Evolutionary conservation across 768 basidiomycete genomes (phyloP).

Genomic region (Hysterangium stoloniferum): DNA sequence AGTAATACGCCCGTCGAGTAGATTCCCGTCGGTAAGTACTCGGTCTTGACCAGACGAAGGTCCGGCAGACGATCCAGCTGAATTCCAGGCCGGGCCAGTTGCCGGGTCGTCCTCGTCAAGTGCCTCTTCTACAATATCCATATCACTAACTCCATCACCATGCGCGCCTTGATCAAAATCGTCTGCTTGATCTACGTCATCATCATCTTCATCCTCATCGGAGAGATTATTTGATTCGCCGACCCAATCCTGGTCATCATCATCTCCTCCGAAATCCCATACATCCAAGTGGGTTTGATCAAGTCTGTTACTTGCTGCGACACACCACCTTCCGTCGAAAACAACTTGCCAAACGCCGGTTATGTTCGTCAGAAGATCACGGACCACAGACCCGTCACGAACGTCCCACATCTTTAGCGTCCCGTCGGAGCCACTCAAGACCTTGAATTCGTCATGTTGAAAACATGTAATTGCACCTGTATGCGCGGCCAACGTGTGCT

Average conservation of each 20-base stretch:
- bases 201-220: constrained; percentile 46
- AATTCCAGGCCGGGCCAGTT: neutral
- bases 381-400: constrained; percentile 73
- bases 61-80: constrained; percentile 1
- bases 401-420: constrained; percentile 98
- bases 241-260: constrained; percentile 67
- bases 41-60: constrained; percentile 7
- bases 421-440: constrained; percentile 91
- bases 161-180: constrained; percentile 60
- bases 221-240: constrained; percentile 65
- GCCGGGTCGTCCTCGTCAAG: constrained; percentile 14
- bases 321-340: constrained; percentile 89
- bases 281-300: constrained; percentile 77
- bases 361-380: constrained; percentile 86
- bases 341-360: constrained; percentile 98
- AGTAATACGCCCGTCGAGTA: neutral
- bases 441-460: constrained; percentile 97
- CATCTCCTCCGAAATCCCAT: constrained; percentile 78
- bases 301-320: constrained; percentile 83
- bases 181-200: constrained; percentile 44
- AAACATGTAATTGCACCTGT: constrained; percentile 99
- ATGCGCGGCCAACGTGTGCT: constrained; percentile 81
- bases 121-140: constrained; percentile 29
- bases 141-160: constrained; percentile 12
- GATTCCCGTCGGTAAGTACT: constrained; percentile 8